These are phyloP conservation scores for Lactifluus piperatus DNA, from an alignment of 768 basidiomycete genomes.

Conservation along the genomic window DNA sequence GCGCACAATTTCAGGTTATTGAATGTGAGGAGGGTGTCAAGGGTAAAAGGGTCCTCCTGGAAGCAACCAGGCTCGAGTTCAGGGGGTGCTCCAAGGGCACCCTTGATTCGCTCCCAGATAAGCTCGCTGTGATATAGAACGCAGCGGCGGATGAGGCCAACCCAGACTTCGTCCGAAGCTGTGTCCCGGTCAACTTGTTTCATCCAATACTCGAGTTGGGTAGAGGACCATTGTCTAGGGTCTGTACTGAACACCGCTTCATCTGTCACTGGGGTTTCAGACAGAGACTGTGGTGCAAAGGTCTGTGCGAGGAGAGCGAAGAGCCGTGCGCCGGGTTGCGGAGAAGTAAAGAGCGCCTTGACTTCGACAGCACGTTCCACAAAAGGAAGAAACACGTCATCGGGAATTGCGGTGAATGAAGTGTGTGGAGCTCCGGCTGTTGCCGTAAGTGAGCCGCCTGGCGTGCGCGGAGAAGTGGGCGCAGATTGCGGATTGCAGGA, in stretches of 20 bases:
- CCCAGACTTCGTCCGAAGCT: constrained; percentile 66
- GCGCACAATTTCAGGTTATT: not conserved
- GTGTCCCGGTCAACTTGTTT: constrained; percentile 52
- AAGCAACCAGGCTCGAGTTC: constrained; percentile 63
- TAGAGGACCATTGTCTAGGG: constrained; percentile 62
- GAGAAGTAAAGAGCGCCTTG: constrained; percentile 45
- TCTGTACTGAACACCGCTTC: constrained; percentile 36
- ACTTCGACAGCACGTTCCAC: constrained; percentile 78
- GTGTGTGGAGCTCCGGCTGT: constrained; percentile 30
- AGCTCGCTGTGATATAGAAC: constrained; percentile 72
- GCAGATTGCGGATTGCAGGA: constrained; percentile 39
- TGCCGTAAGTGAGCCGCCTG: constrained; percentile 17
- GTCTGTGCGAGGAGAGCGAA: constrained; percentile 69
- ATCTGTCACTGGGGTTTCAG: constrained; percentile 21
- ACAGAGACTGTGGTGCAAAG: constrained; percentile 31
- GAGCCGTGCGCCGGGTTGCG: constrained; percentile 57
- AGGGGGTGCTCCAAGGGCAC: constrained; percentile 78
- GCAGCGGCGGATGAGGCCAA: constrained; percentile 61
- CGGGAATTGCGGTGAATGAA: constrained; percentile 67
- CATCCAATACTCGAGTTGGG: constrained; percentile 61
- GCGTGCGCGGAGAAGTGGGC: constrained; percentile 21
- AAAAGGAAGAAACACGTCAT: constrained; percentile 77
- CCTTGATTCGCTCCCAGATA: constrained; percentile 88
- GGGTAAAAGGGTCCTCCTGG: constrained; percentile 17
- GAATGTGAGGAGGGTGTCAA: constrained; percentile 4